These are phyloP conservation scores for Hypoxylon lienhwacheense DNA, from an alignment of 495 filamentous ascomycete genomes.

Conservation along the genomic window DNA sequence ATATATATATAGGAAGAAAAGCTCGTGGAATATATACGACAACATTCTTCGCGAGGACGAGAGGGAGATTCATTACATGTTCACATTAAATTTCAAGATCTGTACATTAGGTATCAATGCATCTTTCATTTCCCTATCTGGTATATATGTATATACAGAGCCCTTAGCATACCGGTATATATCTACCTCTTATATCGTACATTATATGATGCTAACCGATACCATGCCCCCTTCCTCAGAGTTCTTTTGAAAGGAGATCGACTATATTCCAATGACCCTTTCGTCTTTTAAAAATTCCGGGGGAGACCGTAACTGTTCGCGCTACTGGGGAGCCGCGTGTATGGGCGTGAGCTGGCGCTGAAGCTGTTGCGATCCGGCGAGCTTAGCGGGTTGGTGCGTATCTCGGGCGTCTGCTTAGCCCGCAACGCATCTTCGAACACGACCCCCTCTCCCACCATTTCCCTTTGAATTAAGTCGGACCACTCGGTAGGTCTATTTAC, in stretches of 20 bases:
- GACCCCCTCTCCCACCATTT: conserved; percentile 42
- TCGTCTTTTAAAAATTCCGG: neutral
- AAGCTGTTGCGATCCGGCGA: neutral
- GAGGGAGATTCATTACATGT: too few species aligned
- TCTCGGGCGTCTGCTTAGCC: conserved; percentile 2
- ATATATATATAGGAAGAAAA: too few species aligned
- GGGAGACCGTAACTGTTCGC: conserved; percentile 18
- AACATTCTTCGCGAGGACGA: too few species aligned
- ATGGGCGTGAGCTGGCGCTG: neutral
- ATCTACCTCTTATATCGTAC: conserved; percentile 13
- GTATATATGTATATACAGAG: conserved; percentile 26
- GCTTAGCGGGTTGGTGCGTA: neutral
- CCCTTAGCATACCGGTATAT: too few species aligned
- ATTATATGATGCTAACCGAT: conserved; percentile 2
- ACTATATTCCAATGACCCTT: neutral
- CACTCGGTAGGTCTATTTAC: conserved; percentile 50
- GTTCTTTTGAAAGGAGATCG: too few species aligned
- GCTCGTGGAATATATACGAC: too few species aligned
- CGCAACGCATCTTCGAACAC: conserved; percentile 33
- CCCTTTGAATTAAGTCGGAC: conserved; percentile 56
- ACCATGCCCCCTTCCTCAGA: neutral
- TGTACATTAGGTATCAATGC: too few species aligned
- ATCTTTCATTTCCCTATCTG: conserved; percentile 14
- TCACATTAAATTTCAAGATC: too few species aligned
- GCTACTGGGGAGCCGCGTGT: neutral